Conservation (phyloP, 2,329 filamentous ascomycete species). For the Aspergillus sp. region DNA sequence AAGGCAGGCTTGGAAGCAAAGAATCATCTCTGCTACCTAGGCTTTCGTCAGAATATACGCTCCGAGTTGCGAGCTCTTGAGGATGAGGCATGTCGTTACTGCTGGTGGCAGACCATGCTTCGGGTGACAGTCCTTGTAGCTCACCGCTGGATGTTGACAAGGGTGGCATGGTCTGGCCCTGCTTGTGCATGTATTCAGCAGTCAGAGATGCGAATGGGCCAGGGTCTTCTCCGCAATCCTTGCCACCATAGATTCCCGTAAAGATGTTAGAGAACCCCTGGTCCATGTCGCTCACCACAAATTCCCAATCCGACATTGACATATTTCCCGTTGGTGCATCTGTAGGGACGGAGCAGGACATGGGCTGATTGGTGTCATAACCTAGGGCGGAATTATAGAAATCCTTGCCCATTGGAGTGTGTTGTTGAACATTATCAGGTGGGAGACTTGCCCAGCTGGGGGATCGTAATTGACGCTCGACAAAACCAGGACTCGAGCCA, state of each 20-base stretch:
- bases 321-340: constrained; percentile 41
- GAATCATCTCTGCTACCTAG: constrained; percentile 54
- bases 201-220: constrained; percentile 37
- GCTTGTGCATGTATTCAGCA: constrained; percentile 32
- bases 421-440: constrained; percentile 20
- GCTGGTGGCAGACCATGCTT: constrained; percentile 40
- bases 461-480: constrained; percentile 30
- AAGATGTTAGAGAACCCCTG: constrained; percentile 78
- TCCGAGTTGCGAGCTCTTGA: constrained; percentile 45
- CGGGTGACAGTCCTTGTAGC: constrained; percentile 38
- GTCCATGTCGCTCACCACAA: constrained; percentile 75
- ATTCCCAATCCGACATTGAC: constrained; percentile 76
- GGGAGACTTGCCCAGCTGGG: constrained; percentile 32
- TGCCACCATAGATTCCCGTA: constrained; percentile 49
- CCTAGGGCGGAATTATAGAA: constrained; percentile 42
- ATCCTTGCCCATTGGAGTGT: constrained; percentile 19
- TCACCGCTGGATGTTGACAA: constrained; percentile 25
- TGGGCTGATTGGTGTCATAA: constrained; percentile 26
- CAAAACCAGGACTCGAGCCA: constrained; percentile 27
- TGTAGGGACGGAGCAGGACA: constrained; percentile 48
- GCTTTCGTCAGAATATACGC: constrained; percentile 61
- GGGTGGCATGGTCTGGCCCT: constrained; percentile 19
- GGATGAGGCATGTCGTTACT: constrained; percentile 36
- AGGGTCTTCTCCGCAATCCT: constrained; percentile 38
- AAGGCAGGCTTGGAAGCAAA: constrained; percentile 22